Conservation (phyloP, 352 stramenopile genomes). For the Elongisporangium prolatum region DNA sequence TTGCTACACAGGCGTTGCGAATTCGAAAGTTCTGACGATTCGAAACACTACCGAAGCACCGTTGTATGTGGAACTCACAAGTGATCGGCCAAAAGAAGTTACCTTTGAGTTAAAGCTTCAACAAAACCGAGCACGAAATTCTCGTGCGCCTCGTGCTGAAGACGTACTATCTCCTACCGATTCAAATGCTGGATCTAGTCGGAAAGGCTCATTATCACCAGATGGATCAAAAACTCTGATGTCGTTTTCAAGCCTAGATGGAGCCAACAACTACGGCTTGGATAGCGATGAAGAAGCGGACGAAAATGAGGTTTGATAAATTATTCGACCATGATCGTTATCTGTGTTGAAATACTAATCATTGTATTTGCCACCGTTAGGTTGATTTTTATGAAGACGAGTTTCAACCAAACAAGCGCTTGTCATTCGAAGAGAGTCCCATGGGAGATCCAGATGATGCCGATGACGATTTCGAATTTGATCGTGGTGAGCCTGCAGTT, state of each 20-base stretch:
- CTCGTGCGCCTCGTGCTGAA: constrained; percentile 47
- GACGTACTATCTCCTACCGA: constrained; percentile 68
- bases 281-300: constrained; percentile 85
- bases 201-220: constrained; percentile 63
- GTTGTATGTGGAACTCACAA: constrained; percentile 82
- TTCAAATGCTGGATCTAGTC: constrained; percentile 68
- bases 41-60: constrained; percentile 83
- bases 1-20: constrained; percentile 80
- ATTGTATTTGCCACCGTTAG: constrained; percentile 14
- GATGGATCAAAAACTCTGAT: constrained; percentile 44
- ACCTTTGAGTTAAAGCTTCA: constrained; percentile 85
- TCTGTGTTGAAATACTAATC: neutral
- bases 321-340: neutral
- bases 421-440: constrained; percentile 74
- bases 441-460: constrained; percentile 72
- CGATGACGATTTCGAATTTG: constrained; percentile 89
- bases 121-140: constrained; percentile 63
- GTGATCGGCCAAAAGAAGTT: constrained; percentile 84
- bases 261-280: constrained; percentile 35
- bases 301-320: constrained; percentile 64
- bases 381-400: constrained; percentile 80
- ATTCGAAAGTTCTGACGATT: constrained; percentile 77
- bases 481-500: constrained; percentile 51
- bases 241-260: constrained; percentile 53
- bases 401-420: constrained; percentile 51